phyloP scores from a whole-genome alignment of 352 stramenopile genomes.

The Aphanomyces astaci region DNA sequence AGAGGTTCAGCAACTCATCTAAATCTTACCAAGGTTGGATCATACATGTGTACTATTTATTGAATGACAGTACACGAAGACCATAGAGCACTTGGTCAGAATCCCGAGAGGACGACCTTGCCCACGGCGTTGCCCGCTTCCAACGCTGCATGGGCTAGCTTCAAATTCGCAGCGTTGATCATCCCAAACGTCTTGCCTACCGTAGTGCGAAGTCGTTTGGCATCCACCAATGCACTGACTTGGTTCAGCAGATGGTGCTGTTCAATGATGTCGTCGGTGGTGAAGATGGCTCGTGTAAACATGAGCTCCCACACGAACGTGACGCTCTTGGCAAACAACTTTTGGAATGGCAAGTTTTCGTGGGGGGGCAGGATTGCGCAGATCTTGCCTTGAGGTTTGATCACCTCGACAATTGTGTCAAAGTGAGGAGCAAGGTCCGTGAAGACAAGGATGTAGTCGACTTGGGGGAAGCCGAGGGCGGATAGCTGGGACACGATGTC shows the following conservation, averaged over 20 bases:
- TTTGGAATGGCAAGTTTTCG: neutral
- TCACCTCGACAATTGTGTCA: slow-evolving; percentile 2
- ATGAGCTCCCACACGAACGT: slow-evolving; percentile 4
- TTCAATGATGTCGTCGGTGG: neutral
- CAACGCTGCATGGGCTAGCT: neutral
- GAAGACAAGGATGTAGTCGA: slow-evolving; percentile 17
- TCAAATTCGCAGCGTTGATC: neutral
- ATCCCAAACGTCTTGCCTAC: neutral
- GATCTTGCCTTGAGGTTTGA: neutral
- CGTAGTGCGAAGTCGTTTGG: neutral
- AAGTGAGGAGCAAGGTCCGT: neutral
- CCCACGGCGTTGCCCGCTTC: neutral
- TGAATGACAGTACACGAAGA: too few relatives aligned
- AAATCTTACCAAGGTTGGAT: too few relatives aligned
- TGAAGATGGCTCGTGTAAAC: slow-evolving; percentile 18
- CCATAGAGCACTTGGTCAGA: too few relatives aligned
- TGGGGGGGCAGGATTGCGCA: neutral
- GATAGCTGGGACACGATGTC: slow-evolving; percentile 5
- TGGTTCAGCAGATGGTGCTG: neutral
- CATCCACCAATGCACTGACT: neutral
- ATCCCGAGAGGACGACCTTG: neutral
- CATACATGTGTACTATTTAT: too few relatives aligned
- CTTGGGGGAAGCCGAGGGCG: neutral
- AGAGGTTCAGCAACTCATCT: too few relatives aligned
- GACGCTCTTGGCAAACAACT: slow-evolving; percentile 6